A percentile compares a stretch with the other conserved stretches of the same genome.
Conservation (phyloP, 805 yeast species). For the Wickerhamomyces subpelliculosus region DNA sequence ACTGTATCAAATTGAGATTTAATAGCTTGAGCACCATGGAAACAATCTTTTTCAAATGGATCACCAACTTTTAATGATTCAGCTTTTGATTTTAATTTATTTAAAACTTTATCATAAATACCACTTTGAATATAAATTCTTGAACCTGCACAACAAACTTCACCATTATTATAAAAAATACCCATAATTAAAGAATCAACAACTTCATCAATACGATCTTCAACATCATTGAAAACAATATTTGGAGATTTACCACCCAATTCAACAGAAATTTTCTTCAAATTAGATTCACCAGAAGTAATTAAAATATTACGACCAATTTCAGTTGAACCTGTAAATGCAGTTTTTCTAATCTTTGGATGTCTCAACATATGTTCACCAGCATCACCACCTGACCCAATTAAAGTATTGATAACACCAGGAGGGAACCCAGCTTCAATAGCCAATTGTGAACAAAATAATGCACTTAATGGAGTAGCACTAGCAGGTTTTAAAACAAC, state of each 20-base stretch:
- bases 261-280: constrained; percentile 37
- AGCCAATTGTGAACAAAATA: constrained; percentile 26
- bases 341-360: constrained; percentile 35
- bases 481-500: constrained; percentile 33
- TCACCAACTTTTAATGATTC: constrained; percentile 14
- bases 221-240: neutral
- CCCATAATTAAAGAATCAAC: constrained; percentile 40
- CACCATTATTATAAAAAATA: constrained; percentile 50
- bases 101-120: constrained; percentile 40
- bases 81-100: constrained; percentile 27
- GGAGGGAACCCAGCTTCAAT: constrained; percentile 10
- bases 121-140: constrained; percentile 46
- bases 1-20: constrained; percentile 36
- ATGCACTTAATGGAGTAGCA: neutral
- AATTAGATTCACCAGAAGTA: constrained; percentile 28
- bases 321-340: constrained; percentile 44
- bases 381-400: constrained; percentile 31
- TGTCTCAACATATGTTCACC: constrained; percentile 36
- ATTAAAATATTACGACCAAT: constrained; percentile 33
- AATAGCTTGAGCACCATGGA: constrained; percentile 16
- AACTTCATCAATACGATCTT: constrained; percentile 26
- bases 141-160: constrained; percentile 55
- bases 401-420: constrained; percentile 32
- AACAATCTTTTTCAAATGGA: constrained; percentile 31
- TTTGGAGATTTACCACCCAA: constrained; percentile 1